Conservation (phyloP, 768 basidiomycete species). For the Tulasnella sp. region DNA sequence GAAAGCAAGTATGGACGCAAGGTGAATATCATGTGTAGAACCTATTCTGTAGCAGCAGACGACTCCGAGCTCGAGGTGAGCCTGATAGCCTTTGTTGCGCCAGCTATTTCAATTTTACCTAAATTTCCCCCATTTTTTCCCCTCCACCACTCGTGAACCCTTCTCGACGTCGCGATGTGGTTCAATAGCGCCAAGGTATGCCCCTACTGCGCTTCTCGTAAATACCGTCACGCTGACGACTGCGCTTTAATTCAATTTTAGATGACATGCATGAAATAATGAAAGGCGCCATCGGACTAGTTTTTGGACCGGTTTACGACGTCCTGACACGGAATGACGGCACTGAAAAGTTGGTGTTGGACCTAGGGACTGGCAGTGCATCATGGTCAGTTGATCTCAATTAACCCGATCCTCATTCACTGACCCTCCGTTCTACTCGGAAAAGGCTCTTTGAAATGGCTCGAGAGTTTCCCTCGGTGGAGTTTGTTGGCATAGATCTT, state of each 20-base stretch:
- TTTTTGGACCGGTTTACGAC: constrained; percentile 1
- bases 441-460: constrained; percentile 11
- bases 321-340: neutral
- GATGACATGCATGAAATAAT: constrained; percentile 5
- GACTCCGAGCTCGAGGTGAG: constrained; percentile 4
- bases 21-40: constrained; percentile 5
- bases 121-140: neutral
- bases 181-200: neutral
- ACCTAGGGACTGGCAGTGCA: constrained; percentile 11
- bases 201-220: neutral
- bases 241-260: neutral
- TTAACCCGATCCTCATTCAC: neutral
- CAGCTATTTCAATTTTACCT: neutral
- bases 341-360: constrained; percentile 6
- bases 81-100: neutral
- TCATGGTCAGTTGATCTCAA: constrained; percentile 2
- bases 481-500: constrained; percentile 13
- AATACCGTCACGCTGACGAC: neutral
- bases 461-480: neutral
- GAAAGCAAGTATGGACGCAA: constrained; percentile 5
- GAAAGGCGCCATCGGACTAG: constrained; percentile 3
- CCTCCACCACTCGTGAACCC: neutral
- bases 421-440: neutral
- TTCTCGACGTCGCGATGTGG: neutral
- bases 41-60: constrained; percentile 6